A percentile compares a stretch with the other conserved stretches of the same genome.
These are phyloP conservation scores for Candida adriatica DNA, from an alignment of 805 yeast species.

Conservation along the genomic window DNA sequence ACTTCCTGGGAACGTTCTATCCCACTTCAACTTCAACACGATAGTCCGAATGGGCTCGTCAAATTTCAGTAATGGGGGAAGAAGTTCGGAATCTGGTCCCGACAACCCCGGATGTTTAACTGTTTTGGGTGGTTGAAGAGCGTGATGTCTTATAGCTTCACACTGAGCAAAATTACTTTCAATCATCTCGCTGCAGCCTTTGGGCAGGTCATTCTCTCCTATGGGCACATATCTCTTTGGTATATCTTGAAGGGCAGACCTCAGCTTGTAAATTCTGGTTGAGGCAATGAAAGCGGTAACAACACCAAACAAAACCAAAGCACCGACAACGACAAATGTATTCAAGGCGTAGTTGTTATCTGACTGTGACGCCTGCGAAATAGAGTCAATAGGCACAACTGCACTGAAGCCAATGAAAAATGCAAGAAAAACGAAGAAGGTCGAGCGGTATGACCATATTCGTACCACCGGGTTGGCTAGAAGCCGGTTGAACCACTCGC, in stretches of 20 bases:
- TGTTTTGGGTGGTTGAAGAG: constrained; percentile 33
- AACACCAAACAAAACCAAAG: constrained; percentile 54
- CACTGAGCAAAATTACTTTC: constrained; percentile 35
- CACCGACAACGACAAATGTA: constrained; percentile 72
- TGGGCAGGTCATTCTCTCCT: constrained; percentile 51
- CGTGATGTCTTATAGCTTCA: constrained; percentile 30
- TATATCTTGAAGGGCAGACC: constrained; percentile 61
- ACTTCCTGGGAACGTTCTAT: constrained; percentile 33
- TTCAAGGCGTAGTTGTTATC: constrained; percentile 63
- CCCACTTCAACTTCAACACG: constrained; percentile 50
- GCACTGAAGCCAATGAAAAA: constrained; percentile 52
- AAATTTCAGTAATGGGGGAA: constrained; percentile 34
- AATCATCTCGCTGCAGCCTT: constrained; percentile 34
- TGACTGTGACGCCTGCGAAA: constrained; percentile 51
- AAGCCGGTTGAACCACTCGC: constrained; percentile 4
- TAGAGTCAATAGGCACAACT: constrained; percentile 76
- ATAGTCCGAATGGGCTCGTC: constrained; percentile 55
- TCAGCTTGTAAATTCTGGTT: constrained; percentile 50
- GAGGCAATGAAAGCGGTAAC: constrained; percentile 45
- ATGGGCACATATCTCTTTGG: constrained; percentile 75
- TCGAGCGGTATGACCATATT: constrained; percentile 39
- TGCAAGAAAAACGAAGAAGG: constrained; percentile 33
- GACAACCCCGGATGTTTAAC: constrained; percentile 49
- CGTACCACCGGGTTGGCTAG: constrained; percentile 10
- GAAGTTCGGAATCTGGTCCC: constrained; percentile 29